Conservation (phyloP, 2,329 filamentous ascomycete genomes). For the Phoma sp. region DNA sequence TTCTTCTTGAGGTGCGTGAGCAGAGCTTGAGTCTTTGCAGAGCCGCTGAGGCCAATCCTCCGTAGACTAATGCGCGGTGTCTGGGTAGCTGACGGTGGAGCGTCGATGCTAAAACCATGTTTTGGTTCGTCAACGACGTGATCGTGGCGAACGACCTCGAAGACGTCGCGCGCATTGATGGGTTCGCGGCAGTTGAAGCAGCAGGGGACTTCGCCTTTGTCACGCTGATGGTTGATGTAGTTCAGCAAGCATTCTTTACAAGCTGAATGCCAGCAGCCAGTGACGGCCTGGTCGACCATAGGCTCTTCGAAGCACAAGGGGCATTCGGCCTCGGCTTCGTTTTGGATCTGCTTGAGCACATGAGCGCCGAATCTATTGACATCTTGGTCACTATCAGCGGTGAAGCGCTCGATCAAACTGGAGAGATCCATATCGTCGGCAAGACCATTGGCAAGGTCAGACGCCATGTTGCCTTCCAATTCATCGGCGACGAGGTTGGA, state of each 20-base stretch:
- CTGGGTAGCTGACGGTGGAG: conserved; percentile 34
- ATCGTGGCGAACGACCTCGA: conserved; percentile 87
- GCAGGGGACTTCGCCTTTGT: conserved; percentile 75
- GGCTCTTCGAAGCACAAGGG: conserved; percentile 95
- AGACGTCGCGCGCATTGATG: conserved; percentile 83
- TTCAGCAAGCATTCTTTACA: conserved; percentile 92
- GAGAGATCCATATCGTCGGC: conserved; percentile 96
- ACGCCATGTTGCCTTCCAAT: conserved; percentile 77
- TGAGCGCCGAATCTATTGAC: conserved; percentile 82
- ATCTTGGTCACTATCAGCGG: conserved; percentile 63
- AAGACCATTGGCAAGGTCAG: conserved; percentile 79
- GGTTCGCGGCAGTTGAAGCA: conserved; percentile 91
- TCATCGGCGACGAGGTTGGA: conserved; percentile 85
- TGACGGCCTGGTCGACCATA: conserved; percentile 93
- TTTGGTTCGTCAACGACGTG: conserved; percentile 58
- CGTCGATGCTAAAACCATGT: conserved; percentile 42
- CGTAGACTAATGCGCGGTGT: conserved; percentile 64
- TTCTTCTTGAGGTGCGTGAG: conserved; percentile 75
- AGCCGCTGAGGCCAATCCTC: conserved; percentile 71
- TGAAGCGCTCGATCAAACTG: conserved; percentile 83
- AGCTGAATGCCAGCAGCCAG: conserved; percentile 96
- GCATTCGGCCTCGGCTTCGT: conserved; percentile 86
- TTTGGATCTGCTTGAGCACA: conserved; percentile 88
- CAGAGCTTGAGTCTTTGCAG: conserved; percentile 85
- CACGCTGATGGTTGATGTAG: conserved; percentile 85